Evolutionary conservation across 2,329 filamentous ascomycete genomes (phyloP).

Genomic region (Neurospora crassa): DNA sequence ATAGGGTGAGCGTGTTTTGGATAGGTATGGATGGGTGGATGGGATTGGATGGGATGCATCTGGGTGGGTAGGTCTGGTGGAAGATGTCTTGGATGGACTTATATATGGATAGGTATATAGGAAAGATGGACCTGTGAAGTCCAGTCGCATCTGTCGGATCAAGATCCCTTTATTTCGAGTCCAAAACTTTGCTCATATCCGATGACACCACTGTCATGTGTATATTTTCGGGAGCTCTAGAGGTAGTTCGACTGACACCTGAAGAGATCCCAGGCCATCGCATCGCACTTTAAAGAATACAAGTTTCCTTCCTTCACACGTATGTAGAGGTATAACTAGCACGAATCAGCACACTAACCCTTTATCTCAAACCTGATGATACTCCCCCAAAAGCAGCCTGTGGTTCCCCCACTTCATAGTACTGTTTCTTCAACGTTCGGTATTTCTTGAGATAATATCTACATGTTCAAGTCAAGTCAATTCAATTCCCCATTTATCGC

Average conservation of each 20-base stretch:
- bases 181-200: too few relatives aligned
- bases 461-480: too few relatives aligned
- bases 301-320: too few relatives aligned
- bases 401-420: conserved; percentile 37
- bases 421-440: conserved; percentile 72
- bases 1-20: not conserved
- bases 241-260: too few relatives aligned
- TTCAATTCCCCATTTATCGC: too few relatives aligned
- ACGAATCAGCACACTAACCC: not conserved
- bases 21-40: not conserved
- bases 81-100: not conserved
- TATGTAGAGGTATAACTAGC: too few relatives aligned
- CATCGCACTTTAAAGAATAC: too few relatives aligned
- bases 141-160: not conserved
- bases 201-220: too few relatives aligned
- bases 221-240: too few relatives aligned
- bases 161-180: too few relatives aligned
- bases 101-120: not conserved
- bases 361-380: not conserved
- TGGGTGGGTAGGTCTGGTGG: not conserved
- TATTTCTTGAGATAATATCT: conserved; percentile 35
- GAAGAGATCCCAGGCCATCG: too few relatives aligned
- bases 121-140: not conserved
- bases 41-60: not conserved
- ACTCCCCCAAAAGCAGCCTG: conserved; percentile 9